Base-by-base conservation (phyloP, 495 filamentous ascomycete genomes). In the Cercophora scortea region DNA sequence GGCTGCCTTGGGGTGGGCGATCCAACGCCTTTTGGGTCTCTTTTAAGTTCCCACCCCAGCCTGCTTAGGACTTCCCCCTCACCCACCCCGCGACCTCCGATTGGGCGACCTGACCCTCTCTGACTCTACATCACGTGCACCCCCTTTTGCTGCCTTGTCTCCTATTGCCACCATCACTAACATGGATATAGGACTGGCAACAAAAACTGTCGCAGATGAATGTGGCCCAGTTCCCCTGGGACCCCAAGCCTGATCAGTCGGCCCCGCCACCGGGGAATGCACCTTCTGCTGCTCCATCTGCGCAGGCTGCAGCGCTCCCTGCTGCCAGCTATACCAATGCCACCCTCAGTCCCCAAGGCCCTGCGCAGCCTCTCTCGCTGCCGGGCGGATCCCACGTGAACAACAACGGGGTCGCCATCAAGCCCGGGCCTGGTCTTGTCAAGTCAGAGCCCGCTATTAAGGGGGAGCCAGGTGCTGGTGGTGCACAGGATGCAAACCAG, bases 191-290 rank as follows among this genome's bases (percentile, higher is more conserved):
- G 93, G 86, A 78, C 70, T 99, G 94, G 94, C 92, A 96, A 70
- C 76, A 79, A 51, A 95, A 90, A 71, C 81, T 97, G 17, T 85
- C 92, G 0, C 80, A 82, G 58, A 79, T 90, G 45, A 79, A 85
- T 44, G 80, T 95, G 55, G 94, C 91, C 48, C 74, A 81, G 39
- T 97, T 96, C 70, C 94, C 94, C 18, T 99, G 94, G 94, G 94
- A 97, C 62, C 93, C 93, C 56, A 79, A 77, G 71, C 77, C 70
- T 45, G 79, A 78, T 43, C 74, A 74, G 41, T 62, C 65, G 10
- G 10, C 43, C 10, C 18, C 3, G 10, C 53, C 75, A 18, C 49
- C 61, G 16, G 18, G 50, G 17, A 59, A 67, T 10, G 38, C 35
- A 36, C 71, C 71, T 42, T 71, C 71, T n/a, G 61, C 67, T 33